Evolutionary conservation across 1,284 basidiomycete genomes (phyloP), one percentile per base, ranked within the genome.

Genomic region (Cryptococcus sp.): DNA sequence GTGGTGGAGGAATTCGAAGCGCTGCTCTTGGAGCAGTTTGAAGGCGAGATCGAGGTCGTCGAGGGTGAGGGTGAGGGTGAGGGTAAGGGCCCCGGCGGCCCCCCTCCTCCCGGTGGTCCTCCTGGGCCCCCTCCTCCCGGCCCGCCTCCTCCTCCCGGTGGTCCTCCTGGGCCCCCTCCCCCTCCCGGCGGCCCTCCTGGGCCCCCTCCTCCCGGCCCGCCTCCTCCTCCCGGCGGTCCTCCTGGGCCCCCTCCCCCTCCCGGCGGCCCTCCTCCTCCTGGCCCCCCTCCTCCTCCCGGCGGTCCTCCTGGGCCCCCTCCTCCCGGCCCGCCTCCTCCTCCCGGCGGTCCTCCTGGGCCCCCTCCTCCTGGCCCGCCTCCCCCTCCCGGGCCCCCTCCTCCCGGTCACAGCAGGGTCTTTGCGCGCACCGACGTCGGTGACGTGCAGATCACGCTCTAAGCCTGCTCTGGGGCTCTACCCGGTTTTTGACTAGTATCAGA

Each of bases 361-460:
- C 51, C 47, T 11, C 51, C 39, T 37, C 57, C 50, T 8, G 52
- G 40, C 18, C 43, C 37, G 20, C 35, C 44, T 38, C 56, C 44
- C 7, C 59, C 57, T 24, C 53, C 50, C 15, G 57, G 45, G 15
- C 64, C 59, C 24, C 62, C 60, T 33, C 64, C 66, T 23, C 65
- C 63, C 2, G 65, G 67, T 7, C 55, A 61, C 43, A 60, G 62
- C 23, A 52, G 56, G 46, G 59, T 68, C 46, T 47, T 64, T 20
- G 70, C 62, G 9, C 53, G 62, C 28, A 64, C 69, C 42, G 64
- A 65, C 21, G 65, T 68, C 12, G 69, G 69, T 12, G 46, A 57
- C 23, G 63, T 71, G 46, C 40, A 40, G 33, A 55, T 70, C 36
- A 43, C 52, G 15, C 63, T 67, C 35, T 68, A 52, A 61, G 28